phyloP scores from a whole-genome alignment of 768 basidiomycete genomes.

The Grammothele lineata region DNA sequence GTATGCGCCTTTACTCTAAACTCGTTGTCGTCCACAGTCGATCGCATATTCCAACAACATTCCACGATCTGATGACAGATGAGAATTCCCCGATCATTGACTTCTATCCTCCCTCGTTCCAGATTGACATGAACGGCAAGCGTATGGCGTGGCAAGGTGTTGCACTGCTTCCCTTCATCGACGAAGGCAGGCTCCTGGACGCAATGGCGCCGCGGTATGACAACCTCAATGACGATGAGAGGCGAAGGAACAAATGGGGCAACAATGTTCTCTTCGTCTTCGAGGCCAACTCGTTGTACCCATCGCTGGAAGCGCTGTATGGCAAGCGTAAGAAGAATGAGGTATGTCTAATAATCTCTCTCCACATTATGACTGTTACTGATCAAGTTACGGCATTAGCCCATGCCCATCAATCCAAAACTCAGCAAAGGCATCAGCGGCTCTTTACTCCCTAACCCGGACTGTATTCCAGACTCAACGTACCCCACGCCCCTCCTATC shows the following conservation, averaged over 20 bases:
- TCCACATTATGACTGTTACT: background rate
- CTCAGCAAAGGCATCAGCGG: conserved; percentile 81
- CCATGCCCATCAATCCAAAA: conserved; percentile 62
- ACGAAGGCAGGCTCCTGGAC: conserved; percentile 73
- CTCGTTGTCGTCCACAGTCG: conserved; percentile 45
- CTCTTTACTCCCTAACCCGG: conserved; percentile 74
- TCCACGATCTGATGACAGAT: conserved; percentile 85
- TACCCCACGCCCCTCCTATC: conserved; percentile 70
- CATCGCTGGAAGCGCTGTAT: conserved; percentile 84
- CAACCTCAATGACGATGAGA: conserved; percentile 74
- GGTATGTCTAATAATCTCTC: conserved; percentile 41
- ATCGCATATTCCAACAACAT: conserved; percentile 79
- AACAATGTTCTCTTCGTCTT: conserved; percentile 78
- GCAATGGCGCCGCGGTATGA: conserved; percentile 72
- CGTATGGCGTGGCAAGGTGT: conserved; percentile 99
- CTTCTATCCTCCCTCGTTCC: conserved; percentile 89
- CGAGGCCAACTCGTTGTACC: conserved; percentile 82
- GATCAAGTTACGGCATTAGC: conserved; percentile 41
- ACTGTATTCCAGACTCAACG: conserved; percentile 88
- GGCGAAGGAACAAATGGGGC: conserved; percentile 81
- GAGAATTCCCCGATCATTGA: conserved; percentile 90
- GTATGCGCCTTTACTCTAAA: conserved; percentile 7
- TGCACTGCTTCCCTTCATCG: conserved; percentile 93
- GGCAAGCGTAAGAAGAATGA: conserved; percentile 81
- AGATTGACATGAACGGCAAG: conserved; percentile 99